Evolutionary conservation across 495 filamentous ascomycete genomes (phyloP).

Genomic region (Talaromyces stipitatus): DNA sequence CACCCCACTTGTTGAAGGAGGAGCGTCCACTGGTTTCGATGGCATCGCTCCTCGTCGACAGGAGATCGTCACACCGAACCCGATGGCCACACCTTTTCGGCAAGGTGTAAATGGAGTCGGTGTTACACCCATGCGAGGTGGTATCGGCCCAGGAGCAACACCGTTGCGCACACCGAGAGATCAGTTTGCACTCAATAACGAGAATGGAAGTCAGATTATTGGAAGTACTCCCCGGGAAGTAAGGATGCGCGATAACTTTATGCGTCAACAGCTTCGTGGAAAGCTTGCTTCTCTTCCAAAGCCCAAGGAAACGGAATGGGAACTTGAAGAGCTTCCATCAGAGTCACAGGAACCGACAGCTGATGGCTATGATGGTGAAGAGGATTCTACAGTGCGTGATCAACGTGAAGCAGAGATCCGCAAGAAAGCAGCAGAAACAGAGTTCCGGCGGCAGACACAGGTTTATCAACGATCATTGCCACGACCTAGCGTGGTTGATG

Average conservation of each 20-base stretch:
- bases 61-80: constrained; percentile 82
- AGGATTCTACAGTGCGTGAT: constrained; percentile 82
- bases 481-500: constrained; percentile 65
- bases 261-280: constrained; percentile 57
- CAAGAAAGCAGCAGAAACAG: constrained; percentile 64
- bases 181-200: constrained; percentile 74
- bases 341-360: constrained; percentile 59
- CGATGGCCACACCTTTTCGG: constrained; percentile 85
- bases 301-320: constrained; percentile 85
- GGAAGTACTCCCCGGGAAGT: constrained; percentile 73
- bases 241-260: constrained; percentile 61
- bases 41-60: constrained; percentile 76
- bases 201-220: constrained; percentile 53
- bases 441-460: constrained; percentile 78
- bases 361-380: constrained; percentile 51
- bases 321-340: constrained; percentile 79
- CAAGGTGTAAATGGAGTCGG: constrained; percentile 58
- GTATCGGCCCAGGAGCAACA: constrained; percentile 63
- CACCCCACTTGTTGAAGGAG: constrained; percentile 74
- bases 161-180: constrained; percentile 89
- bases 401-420: constrained; percentile 57
- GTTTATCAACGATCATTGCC: constrained; percentile 81
- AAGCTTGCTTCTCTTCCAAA: constrained; percentile 80
- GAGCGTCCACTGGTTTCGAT: constrained; percentile 80
- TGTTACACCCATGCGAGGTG: constrained; percentile 58